Evolutionary conservation across 257 asterid species (phyloP), one percentile per base, ranked within the genome.

Genomic region (Solanum dulcamara): DNA sequence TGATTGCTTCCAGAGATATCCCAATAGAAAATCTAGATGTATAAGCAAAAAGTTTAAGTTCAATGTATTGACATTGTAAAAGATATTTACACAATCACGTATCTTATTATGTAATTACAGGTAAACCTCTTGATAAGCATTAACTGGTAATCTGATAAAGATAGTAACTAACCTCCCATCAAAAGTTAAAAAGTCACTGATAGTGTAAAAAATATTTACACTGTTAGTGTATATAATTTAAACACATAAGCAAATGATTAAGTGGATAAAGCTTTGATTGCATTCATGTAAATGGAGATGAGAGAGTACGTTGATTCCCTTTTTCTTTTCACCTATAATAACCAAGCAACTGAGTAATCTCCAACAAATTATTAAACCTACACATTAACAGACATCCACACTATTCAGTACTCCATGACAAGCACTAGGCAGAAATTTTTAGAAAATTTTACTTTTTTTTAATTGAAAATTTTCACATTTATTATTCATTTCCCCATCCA

Each of bases 291-390:
- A 87, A 80, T 15, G 44, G 84, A 44, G 85, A 75, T 38, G 24
- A 44, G 9, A 26, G 32, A 75, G 57, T 26, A 42, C 12, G 38
- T 44, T 3, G 81, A 75, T 37, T 20, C 81, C 55, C 18, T 71
- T 24, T 7, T 75, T 26, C 33, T 42, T 75, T 24, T 75, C 59
- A 74, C 81, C 38, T 72, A 11, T 40, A 67, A 77, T 28, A 85
- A 77, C 74, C 71, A 85, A 57, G 22, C 71, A 88, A 38, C 59
- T 83, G 50, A 83, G 32, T 86, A 42, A 81, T 60, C 50, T 81
- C 33, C 46, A 38, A 42, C 6, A 50, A 70, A 77, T 18, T 60
- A 68, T 40, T 64, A 50, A 82, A 37, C 85, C 10, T 48, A 53
- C 35, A 53, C 35, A 75, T 5, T 14, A 24, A 75, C 59, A 75